Percentiles rank a stretch among this genome's conserved stretches.
Conservation (phyloP, 2,329 filamentous ascomycete genomes). For the Fusarium napiforme region DNA sequence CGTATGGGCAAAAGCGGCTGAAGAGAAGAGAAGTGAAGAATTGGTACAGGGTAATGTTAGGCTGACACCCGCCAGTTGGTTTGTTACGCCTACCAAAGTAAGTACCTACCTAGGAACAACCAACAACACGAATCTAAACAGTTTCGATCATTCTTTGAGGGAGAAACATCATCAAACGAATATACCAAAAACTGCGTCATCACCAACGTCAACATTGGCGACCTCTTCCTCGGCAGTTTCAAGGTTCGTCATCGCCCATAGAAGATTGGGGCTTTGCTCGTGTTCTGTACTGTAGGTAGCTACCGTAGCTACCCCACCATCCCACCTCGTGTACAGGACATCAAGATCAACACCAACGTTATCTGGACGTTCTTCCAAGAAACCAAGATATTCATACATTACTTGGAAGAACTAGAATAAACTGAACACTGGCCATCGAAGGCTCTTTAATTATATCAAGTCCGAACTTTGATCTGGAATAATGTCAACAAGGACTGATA, state of each 20-base stretch:
- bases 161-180: not conserved
- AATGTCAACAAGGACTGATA: not conserved
- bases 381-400: not conserved
- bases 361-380: not conserved
- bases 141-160: not conserved
- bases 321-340: not conserved
- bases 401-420: no score
- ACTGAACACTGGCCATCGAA: not conserved
- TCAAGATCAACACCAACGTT: not conserved
- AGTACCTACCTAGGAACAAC: not conserved
- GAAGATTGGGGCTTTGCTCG: slow-evolving; percentile 6
- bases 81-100: not conserved
- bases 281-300: not conserved
- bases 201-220: not conserved
- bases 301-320: not conserved
- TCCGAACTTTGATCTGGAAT: not conserved
- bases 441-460: not conserved
- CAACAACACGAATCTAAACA: not conserved
- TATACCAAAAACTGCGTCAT: not conserved
- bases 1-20: not conserved
- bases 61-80: not conserved
- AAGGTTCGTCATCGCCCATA: not conserved
- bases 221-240: not conserved
- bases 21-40: not conserved
- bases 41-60: not conserved